Evolutionary conservation across 371 early-diverging fungal genomes (phyloP).

Genomic region (Zancudomyces culisetae): DNA sequence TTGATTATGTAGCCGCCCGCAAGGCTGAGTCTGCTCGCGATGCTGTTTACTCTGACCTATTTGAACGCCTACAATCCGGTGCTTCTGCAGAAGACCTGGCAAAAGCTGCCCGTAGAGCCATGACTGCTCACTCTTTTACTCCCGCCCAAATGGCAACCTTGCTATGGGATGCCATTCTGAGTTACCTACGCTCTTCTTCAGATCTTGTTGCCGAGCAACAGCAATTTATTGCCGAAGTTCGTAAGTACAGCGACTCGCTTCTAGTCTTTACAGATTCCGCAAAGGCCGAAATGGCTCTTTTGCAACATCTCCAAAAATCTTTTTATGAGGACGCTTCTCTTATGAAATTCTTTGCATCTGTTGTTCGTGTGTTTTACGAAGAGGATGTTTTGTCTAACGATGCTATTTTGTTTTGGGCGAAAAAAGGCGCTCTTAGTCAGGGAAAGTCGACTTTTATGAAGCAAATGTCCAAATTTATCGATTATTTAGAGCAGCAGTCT

Average conservation of each 20-base stretch:
- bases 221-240: constrained; percentile 42
- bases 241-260: constrained; percentile 47
- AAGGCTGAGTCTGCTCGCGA: constrained; percentile 47
- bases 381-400: constrained; percentile 72
- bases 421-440: constrained; percentile 69
- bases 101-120: constrained; percentile 42
- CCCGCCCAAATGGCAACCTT: constrained; percentile 57
- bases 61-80: constrained; percentile 28
- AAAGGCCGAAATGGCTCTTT: constrained; percentile 43
- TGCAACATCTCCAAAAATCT: constrained; percentile 60
- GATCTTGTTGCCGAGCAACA: constrained; percentile 68
- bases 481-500: constrained; percentile 61
- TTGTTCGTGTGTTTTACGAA: constrained; percentile 65
- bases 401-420: constrained; percentile 80
- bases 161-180: constrained; percentile 62
- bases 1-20: constrained; percentile 53
- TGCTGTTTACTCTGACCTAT: constrained; percentile 33
- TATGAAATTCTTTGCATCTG: constrained; percentile 63
- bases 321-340: constrained; percentile 79
- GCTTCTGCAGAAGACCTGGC: constrained; percentile 34
- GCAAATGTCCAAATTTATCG: constrained; percentile 75
- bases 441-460: constrained; percentile 77
- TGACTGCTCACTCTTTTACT: constrained; percentile 41
- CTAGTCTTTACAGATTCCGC: constrained; percentile 53
- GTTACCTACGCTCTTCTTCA: constrained; percentile 49